Conservation (phyloP, 2,329 filamentous ascomycete species). For the Paraphoma sp. region DNA sequence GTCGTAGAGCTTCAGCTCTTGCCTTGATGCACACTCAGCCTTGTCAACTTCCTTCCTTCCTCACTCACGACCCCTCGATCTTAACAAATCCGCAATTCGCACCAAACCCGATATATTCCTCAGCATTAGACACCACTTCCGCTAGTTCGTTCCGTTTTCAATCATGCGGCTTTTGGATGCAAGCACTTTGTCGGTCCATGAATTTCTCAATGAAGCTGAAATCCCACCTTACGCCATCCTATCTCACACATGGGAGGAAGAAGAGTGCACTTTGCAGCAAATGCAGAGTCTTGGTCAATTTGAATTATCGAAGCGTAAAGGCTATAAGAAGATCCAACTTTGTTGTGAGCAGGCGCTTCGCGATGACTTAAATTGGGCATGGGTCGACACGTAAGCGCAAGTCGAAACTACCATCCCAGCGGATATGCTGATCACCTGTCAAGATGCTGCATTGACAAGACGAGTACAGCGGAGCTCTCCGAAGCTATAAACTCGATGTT, state of each 20-base stretch:
- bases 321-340: not conserved
- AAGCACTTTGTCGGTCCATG: not conserved
- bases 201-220: not conserved
- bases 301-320: not conserved
- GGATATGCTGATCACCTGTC: not conserved
- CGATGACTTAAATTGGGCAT: not conserved
- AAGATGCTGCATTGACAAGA: not conserved
- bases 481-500: constrained; percentile 29
- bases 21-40: no score
- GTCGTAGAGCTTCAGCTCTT: no score
- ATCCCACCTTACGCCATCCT: constrained; percentile 6
- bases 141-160: no score
- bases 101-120: no score
- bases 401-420: not conserved
- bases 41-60: no score
- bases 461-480: constrained; percentile 8
- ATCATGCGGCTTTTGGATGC: not conserved
- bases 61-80: no score
- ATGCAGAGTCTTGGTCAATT: not conserved
- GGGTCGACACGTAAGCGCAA: not conserved
- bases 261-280: not conserved
- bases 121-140: no score
- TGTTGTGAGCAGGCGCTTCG: not conserved
- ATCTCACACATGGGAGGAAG: constrained; percentile 7
- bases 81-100: no score